Evolutionary conservation across 805 yeast species (phyloP).

Genomic region (Blastobotrys terrestris): DNA sequence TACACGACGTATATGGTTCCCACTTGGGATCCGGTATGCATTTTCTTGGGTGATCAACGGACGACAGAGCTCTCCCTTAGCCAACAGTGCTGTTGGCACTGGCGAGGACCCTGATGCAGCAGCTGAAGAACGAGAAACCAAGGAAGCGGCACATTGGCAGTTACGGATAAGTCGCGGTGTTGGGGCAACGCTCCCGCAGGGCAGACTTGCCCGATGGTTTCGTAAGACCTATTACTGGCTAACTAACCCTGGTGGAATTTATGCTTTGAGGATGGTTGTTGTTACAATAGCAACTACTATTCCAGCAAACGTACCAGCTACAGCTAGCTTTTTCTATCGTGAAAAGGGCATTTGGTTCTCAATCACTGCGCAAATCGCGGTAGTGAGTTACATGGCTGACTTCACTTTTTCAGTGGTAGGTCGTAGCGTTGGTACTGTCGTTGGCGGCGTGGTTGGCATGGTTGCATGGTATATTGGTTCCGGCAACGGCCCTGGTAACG

Average conservation of each 20-base stretch:
- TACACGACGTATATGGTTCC: not conserved
- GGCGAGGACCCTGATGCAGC: not conserved
- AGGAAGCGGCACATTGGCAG: not conserved
- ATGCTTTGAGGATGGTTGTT: slow-evolving; percentile 22
- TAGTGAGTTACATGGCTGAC: slow-evolving; percentile 27
- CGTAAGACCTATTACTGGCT: not conserved
- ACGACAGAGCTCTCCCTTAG: not conserved
- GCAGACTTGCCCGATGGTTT: not conserved
- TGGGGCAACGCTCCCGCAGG: not conserved
- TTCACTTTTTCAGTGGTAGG: slow-evolving; percentile 25
- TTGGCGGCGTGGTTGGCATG: slow-evolving; percentile 30
- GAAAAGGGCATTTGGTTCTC: slow-evolving; percentile 28
- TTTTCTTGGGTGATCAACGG: not conserved
- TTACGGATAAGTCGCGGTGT: not conserved
- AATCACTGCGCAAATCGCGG: slow-evolving; percentile 27
- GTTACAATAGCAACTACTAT: slow-evolving; percentile 19
- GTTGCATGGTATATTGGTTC: slow-evolving; percentile 32
- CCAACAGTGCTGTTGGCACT: not conserved
- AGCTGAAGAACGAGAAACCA: no score
- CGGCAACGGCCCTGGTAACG: slow-evolving; percentile 30
- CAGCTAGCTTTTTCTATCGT: slow-evolving; percentile 22
- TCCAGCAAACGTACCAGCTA: slow-evolving; percentile 24
- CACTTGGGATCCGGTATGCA: not conserved
- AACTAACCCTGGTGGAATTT: not conserved
- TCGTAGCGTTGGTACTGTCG: slow-evolving; percentile 25